Evolutionary conservation across 192 early-diverging fungal species (phyloP), one percentile per base, ranked within the genome.

Genomic region (Backusella circina): DNA sequence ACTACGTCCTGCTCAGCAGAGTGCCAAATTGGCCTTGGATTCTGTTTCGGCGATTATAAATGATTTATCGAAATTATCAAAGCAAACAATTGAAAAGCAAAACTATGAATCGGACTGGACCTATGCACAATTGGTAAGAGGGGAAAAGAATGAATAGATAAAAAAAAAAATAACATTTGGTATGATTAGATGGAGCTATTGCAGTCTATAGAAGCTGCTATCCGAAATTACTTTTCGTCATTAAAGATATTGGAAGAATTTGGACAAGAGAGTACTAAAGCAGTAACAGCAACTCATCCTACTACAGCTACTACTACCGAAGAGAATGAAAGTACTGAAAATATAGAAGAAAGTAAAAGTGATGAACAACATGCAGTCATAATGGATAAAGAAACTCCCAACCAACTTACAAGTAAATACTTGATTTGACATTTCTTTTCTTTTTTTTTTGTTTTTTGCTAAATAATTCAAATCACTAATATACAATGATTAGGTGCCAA

Each of bases 1-100:
- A 65, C 31, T 78, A 12, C 75, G 78, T 16, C 67, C 72, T 31
- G 75, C 74, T 18, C 76, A 79, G 37, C 67, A 70, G 21, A 84
- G 69, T 64, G 83, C 80, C 5, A 84, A 84, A 71, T 75, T 72
- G 5, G 30, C 37, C 6, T 57, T 38, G 0, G 47, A 73, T 70
- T 38, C 57, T 12, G 8, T 41, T 41, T 12, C 54, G 16, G 16
- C n/a, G 1, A 44, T 64, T 30, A 6, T 39, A 16, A 28, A 37
- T 2, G 73, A 74, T 28, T 64, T 74, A 26, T 37, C 36, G 13
- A 74, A 66, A 16, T 23, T 74, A 16, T 64, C 65, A 23, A 41
- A 47, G n/a, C 73, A 74, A 41, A 28, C 65, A 1, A 23, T 23
- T 21, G 61, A 64, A 26, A 39, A 74, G 1, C 61, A 74, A 26